These are phyloP conservation scores for Hydnum rufescens DNA, from an alignment of 768 basidiomycete species.

Conservation along the genomic window DNA sequence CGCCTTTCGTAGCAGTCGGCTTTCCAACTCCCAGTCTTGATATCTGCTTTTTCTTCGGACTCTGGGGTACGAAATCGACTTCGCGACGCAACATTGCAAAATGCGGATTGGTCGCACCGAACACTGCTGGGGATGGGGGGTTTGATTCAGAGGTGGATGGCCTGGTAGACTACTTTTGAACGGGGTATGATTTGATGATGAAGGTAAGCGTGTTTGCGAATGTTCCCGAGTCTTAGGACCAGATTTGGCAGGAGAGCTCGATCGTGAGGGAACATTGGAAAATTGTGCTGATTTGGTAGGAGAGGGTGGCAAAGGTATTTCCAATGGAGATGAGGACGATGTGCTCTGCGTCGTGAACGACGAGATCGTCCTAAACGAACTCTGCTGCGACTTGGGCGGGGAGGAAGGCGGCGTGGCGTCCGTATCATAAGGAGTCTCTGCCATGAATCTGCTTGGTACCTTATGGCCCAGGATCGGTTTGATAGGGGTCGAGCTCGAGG, in stretches of 20 bases:
- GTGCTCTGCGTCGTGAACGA: conserved; percentile 4
- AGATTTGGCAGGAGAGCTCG: background rate
- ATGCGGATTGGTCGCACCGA: background rate
- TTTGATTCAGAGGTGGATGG: no score
- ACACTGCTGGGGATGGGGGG: background rate
- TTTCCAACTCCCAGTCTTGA: background rate
- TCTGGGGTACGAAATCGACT: conserved; percentile 52
- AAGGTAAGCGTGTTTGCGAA: background rate
- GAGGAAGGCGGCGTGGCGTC: no score
- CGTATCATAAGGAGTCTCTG: no score
- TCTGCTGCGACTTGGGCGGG: no score
- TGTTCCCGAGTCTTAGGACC: no score
- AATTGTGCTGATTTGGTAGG: background rate
- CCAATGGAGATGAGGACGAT: conserved; percentile 5
- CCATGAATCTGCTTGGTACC: no score
- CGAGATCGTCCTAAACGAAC: conserved; percentile 7
- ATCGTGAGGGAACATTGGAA: background rate
- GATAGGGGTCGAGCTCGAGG: no score
- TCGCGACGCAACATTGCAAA: background rate
- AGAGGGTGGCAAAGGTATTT: conserved; percentile 12
- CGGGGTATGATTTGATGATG: background rate
- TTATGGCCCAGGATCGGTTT: no score
- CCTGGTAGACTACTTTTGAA: no score
- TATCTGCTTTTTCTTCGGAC: conserved; percentile 33
- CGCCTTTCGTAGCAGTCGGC: background rate